A percentile compares a stretch with the other conserved stretches of the same genome.
Evolutionary conservation across 768 basidiomycete genomes (phyloP).

Genomic region (Russula vinacea): DNA sequence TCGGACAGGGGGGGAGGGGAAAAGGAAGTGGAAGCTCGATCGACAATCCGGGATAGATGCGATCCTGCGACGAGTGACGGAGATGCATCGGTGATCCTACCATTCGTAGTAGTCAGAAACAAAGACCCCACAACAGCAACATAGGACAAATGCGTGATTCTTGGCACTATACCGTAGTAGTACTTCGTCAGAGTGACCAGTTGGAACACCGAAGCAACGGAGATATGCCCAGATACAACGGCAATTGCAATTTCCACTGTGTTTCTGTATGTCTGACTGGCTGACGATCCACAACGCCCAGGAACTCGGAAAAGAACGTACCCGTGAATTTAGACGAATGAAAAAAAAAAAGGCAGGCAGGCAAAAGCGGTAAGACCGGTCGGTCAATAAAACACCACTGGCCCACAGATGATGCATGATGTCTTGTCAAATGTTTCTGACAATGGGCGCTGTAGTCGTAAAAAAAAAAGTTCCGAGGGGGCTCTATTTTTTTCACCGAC

Average conservation of each 20-base stretch:
- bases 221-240: background rate
- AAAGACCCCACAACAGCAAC: background rate
- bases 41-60: constrained; percentile 23
- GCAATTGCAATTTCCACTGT: background rate
- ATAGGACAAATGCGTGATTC: background rate
- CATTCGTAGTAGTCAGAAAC: background rate
- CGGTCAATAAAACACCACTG: background rate
- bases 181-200: background rate
- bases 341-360: background rate
- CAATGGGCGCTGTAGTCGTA: background rate
- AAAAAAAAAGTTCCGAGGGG: too few relatives aligned
- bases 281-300: background rate
- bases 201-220: constrained; percentile 13
- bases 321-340: background rate
- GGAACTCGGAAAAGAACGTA: background rate
- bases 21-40: constrained; percentile 15
- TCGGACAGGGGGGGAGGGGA: background rate
- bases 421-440: background rate
- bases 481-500: too few relatives aligned
- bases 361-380: background rate
- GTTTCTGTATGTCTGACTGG: too few relatives aligned
- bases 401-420: background rate
- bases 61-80: constrained; percentile 20
- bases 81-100: constrained; percentile 26
- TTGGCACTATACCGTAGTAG: background rate